Conservation (phyloP, 2,329 filamentous ascomycete genomes). For the Fusarium sulawesiense region DNA sequence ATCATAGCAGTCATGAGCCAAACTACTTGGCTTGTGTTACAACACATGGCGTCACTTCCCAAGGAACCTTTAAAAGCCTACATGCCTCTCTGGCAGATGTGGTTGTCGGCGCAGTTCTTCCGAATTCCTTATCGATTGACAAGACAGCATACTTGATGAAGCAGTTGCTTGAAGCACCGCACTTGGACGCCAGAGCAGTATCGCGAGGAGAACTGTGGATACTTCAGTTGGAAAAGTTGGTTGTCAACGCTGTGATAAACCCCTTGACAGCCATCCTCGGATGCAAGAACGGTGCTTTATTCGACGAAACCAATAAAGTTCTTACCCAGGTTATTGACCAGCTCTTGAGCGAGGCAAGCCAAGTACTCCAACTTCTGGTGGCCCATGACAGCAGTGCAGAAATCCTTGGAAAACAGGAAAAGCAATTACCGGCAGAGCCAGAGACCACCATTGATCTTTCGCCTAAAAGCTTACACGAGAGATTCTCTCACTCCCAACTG, state of each 20-base stretch:
- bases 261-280: constrained; percentile 84
- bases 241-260: constrained; percentile 83
- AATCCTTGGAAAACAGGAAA: constrained; percentile 49
- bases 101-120: constrained; percentile 59
- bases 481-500: constrained; percentile 59
- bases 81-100: constrained; percentile 64
- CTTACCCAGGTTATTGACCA: constrained; percentile 72
- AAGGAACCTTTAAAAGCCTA: constrained; percentile 62
- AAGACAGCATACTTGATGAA: constrained; percentile 54
- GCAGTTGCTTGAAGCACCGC: constrained; percentile 56
- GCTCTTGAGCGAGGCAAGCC: constrained; percentile 78
- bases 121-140: constrained; percentile 35
- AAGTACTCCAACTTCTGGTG: constrained; percentile 76
- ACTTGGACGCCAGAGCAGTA: constrained; percentile 56
- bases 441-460: constrained; percentile 28
- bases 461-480: constrained; percentile 43
- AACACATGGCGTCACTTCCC: constrained; percentile 66
- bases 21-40: constrained; percentile 77
- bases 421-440: background rate
- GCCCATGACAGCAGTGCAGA: constrained; percentile 62
- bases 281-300: constrained; percentile 81
- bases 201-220: constrained; percentile 60
- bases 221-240: constrained; percentile 86
- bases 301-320: constrained; percentile 64
- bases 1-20: constrained; percentile 59